These are phyloP conservation scores for Aschersonia sp. DNA, from an alignment of 2,329 filamentous ascomycete species.

Conservation along the genomic window DNA sequence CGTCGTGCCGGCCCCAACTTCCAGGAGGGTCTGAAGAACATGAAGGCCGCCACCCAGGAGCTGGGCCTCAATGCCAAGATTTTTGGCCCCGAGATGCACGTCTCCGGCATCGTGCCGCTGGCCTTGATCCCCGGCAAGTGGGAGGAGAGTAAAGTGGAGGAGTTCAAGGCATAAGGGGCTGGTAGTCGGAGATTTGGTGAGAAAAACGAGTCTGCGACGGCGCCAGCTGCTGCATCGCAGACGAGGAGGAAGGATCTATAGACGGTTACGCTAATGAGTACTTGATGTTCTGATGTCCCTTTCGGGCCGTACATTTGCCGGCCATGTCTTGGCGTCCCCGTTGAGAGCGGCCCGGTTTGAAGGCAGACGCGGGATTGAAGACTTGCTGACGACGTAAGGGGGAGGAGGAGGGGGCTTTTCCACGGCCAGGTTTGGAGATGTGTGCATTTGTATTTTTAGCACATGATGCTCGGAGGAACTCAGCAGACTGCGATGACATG, in stretches of 20 bases:
- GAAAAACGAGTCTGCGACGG: neutral
- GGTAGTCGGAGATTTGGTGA: neutral
- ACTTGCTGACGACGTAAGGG: too few relatives aligned
- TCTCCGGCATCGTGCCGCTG: conserved; percentile 89
- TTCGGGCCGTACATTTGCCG: neutral
- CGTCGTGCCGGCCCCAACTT: conserved; percentile 82
- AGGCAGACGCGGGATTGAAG: too few relatives aligned
- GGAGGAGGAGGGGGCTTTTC: too few relatives aligned
- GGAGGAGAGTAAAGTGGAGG: conserved; percentile 44
- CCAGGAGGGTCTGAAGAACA: conserved; percentile 99
- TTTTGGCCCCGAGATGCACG: conserved; percentile 75
- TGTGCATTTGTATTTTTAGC: too few relatives aligned
- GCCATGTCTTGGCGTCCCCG: neutral
- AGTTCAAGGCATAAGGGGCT: conserved; percentile 28
- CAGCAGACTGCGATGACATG: too few relatives aligned
- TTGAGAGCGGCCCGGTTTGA: too few relatives aligned
- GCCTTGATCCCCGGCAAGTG: conserved; percentile 57
- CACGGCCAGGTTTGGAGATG: too few relatives aligned
- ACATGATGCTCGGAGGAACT: too few relatives aligned
- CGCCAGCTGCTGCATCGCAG: neutral
- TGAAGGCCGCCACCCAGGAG: conserved; percentile 91
- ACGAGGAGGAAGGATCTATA: conserved; percentile 3
- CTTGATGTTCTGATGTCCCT: conserved; percentile 15
- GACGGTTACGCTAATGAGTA: conserved; percentile 8
- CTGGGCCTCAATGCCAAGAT: conserved; percentile 61